Base-by-base conservation (phyloP, 768 basidiomycete genomes). In the Rubroboletus satanas region DNA sequence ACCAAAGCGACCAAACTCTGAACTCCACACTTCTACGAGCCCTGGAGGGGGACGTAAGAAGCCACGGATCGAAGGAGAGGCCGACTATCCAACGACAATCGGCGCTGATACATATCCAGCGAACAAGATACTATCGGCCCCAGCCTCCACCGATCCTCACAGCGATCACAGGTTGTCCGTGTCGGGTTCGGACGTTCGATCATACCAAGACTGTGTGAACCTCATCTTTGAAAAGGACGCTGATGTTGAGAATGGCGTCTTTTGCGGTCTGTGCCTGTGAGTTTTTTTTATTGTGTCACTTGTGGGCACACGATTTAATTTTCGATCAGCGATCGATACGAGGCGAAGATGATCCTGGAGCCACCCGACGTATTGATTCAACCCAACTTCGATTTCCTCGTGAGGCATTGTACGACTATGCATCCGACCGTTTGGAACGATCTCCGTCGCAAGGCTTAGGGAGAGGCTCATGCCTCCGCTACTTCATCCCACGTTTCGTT, bases 221-320 rank as follows among this genome's bases (percentile, higher is more conserved):
- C 48, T 67, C 43, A 69, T 72, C 52, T 75, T 73, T 46, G 71
- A 68, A 47, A 56, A 56, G 49, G 71, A 73, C 33, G 70, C 69
- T 23, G 54, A 73, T 35, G 35, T 71, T 23, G 55, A 60, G 49
- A 39, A 66, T 41, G 70, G 67, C 12, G 49, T 63, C 12, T 73
- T 71, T 39, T 85, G 84, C 54, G 71, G 64, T 46, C 69, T 83
- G 35, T 86, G 84, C 78, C 60, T 70, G 84, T 83, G 51, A 67
- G 83, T 75, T 47, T 28, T 28, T 15, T 52, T 26, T 26, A 26
- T 5, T 51, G 7, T 43, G 26, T 36, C 12, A 12, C n/a, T 10
- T 26, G 4, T 21, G 31, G 21, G 7, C 5, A 15, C 15, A 41
- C 29, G 42, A 29, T 45, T 56, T 36, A 51, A 48, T 31, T 48